Conservation (phyloP, 768 basidiomycete genomes). For the Polyporus arcularius region DNA sequence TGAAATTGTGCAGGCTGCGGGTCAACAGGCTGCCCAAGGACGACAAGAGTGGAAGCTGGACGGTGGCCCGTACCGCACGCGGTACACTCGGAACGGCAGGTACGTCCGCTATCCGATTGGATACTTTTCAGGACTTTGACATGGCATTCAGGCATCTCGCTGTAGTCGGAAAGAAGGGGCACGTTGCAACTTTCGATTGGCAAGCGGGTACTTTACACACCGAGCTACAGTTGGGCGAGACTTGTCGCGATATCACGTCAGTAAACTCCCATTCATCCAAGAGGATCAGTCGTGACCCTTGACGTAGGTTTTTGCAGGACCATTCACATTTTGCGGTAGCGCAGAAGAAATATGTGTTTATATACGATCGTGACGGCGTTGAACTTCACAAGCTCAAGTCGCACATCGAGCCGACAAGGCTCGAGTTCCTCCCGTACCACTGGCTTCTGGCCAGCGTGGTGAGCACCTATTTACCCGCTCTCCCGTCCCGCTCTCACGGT, state of each 20-base stretch:
- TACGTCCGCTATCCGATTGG: constrained; percentile 35
- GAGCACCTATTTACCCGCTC: constrained; percentile 31
- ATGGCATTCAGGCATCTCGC: constrained; percentile 70
- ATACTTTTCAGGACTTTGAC: neutral
- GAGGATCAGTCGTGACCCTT: constrained; percentile 7
- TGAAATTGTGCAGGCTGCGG: constrained; percentile 67
- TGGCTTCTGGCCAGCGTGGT: constrained; percentile 89
- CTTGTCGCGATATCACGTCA: constrained; percentile 89
- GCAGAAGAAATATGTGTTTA: constrained; percentile 94
- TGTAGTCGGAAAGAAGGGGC: constrained; percentile 79
- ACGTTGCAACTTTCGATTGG: constrained; percentile 95
- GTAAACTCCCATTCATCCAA: constrained; percentile 29
- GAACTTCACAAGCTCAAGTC: constrained; percentile 85
- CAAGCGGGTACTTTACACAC: constrained; percentile 81
- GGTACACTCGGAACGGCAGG: constrained; percentile 93
- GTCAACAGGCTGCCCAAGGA: constrained; percentile 75
- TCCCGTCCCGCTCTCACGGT: neutral
- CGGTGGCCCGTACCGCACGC: constrained; percentile 79
- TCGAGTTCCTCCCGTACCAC: constrained; percentile 95
- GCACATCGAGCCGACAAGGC: constrained; percentile 85
- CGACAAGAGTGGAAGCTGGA: constrained; percentile 80
- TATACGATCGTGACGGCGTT: constrained; percentile 92
- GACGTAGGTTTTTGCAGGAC: constrained; percentile 81
- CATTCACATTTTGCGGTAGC: constrained; percentile 94
- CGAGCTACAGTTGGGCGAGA: constrained; percentile 88